Evolutionary conservation across 1,139 yeast species (phyloP).

Genomic region (Blastobotrys illinoisensis): DNA sequence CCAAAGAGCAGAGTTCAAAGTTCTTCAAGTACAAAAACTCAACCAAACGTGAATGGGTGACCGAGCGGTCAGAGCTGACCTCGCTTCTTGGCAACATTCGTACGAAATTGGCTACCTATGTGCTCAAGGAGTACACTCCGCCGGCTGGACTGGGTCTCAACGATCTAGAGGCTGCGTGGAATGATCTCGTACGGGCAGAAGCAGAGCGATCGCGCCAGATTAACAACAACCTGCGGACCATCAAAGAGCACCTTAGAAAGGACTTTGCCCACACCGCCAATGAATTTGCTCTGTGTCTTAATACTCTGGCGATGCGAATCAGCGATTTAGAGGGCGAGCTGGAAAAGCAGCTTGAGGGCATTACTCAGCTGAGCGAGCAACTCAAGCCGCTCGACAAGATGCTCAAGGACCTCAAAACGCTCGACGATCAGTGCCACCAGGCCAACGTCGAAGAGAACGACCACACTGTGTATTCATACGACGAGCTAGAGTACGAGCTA

Average conservation of each 20-base stretch:
- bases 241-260: slow-evolving; percentile 41
- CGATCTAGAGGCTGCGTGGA: slow-evolving; percentile 35
- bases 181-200: slow-evolving; percentile 30
- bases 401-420: slow-evolving; percentile 26
- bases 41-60: slow-evolving; percentile 37
- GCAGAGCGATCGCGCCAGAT: slow-evolving; percentile 32
- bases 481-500: slow-evolving; percentile 38
- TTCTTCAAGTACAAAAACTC: slow-evolving; percentile 31
- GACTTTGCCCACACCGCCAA: slow-evolving; percentile 43
- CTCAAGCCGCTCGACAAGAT: slow-evolving; percentile 31
- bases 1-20: slow-evolving; percentile 27
- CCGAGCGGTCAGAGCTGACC: slow-evolving; percentile 36
- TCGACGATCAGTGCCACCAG: slow-evolving; percentile 30
- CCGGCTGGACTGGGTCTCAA: slow-evolving; percentile 30
- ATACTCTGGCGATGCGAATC: slow-evolving; percentile 30
- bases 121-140: slow-evolving; percentile 34
- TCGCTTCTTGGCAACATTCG: slow-evolving; percentile 37
- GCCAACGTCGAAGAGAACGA: slow-evolving; percentile 41
- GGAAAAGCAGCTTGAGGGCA: slow-evolving; percentile 34
- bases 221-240: slow-evolving; percentile 32
- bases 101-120: slow-evolving; percentile 37
- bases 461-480: slow-evolving; percentile 36
- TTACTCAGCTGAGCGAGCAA: slow-evolving; percentile 30
- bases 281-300: slow-evolving; percentile 31
- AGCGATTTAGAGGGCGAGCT: slow-evolving; percentile 36